Evolutionary conservation across 2,329 filamentous ascomycete species (phyloP).

Genomic region (Diaporthe vexans): DNA sequence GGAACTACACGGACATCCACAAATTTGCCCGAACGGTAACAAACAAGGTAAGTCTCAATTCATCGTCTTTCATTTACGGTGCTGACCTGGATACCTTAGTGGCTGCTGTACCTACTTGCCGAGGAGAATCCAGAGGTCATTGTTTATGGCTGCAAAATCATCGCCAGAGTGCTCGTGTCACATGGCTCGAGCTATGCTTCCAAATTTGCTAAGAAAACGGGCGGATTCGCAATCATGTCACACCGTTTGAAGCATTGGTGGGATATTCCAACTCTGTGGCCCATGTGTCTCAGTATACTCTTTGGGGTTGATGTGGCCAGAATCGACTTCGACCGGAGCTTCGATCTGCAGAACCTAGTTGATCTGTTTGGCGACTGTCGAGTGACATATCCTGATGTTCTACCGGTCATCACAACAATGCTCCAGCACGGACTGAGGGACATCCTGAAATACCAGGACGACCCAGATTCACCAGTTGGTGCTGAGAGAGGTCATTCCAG

Average conservation of each 20-base stretch:
- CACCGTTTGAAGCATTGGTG: constrained; percentile 88
- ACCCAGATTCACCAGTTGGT: constrained; percentile 66
- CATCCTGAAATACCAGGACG: constrained; percentile 72
- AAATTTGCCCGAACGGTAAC: constrained; percentile 96
- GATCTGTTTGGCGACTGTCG: constrained; percentile 77
- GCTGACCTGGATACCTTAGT: constrained; percentile 63
- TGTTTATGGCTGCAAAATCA: constrained; percentile 83
- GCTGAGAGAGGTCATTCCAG: constrained; percentile 45
- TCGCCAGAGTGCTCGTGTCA: constrained; percentile 85
- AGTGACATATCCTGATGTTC: constrained; percentile 81
- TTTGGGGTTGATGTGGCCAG: constrained; percentile 86
- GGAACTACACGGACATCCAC: constrained; percentile 77
- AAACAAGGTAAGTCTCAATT: constrained; percentile 78
- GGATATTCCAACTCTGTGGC: constrained; percentile 88
- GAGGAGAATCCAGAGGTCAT: constrained; percentile 89
- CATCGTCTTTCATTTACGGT: neutral
- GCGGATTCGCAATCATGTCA: constrained; percentile 89
- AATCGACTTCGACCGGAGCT: constrained; percentile 79
- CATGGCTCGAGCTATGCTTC: constrained; percentile 86
- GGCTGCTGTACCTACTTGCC: constrained; percentile 91
- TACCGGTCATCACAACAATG: constrained; percentile 88
- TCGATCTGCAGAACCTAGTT: constrained; percentile 81
- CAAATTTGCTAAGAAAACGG: constrained; percentile 87
- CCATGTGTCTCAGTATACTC: constrained; percentile 87
- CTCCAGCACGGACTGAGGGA: constrained; percentile 86